Percentiles rank a stretch among this genome's conserved stretches.
phyloP scores from a whole-genome alignment of 768 basidiomycete genomes.

The Macrolepiota dolichaula region DNA sequence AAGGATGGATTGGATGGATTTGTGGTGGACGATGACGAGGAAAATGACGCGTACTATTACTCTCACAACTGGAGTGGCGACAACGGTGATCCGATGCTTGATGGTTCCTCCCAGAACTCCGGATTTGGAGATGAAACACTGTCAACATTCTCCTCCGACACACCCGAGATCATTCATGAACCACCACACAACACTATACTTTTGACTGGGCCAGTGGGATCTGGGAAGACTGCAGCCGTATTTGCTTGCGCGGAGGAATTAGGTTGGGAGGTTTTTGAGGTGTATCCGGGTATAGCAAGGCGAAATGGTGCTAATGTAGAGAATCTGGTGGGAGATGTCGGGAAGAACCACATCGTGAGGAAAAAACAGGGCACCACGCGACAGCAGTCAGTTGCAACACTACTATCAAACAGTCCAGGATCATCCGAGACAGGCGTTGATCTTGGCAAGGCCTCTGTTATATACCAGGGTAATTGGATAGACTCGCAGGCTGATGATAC shows the following conservation, averaged over 20 bases:
- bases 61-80: conserved; percentile 12
- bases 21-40: conserved; percentile 36
- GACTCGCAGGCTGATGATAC: conserved; percentile 15
- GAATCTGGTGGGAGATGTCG: conserved; percentile 85
- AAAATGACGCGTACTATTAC: conserved; percentile 25
- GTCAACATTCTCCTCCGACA: neutral
- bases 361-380: conserved; percentile 19
- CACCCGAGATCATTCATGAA: conserved; percentile 28
- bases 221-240: conserved; percentile 89
- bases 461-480: neutral
- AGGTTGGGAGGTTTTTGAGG: conserved; percentile 95
- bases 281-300: conserved; percentile 92
- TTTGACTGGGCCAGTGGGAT: conserved; percentile 76
- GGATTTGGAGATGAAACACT: neutral
- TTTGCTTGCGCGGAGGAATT: conserved; percentile 94
- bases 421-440: neutral
- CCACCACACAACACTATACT: conserved; percentile 82
- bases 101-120: conserved; percentile 12
- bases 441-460: neutral
- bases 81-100: conserved; percentile 15
- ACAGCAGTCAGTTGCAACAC: conserved; percentile 4
- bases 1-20: conserved; percentile 52
- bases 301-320: conserved; percentile 78
- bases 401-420: conserved; percentile 1
- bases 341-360: conserved; percentile 83